Conservation (phyloP, 768 basidiomycete genomes). For the Trametes punicea region DNA sequence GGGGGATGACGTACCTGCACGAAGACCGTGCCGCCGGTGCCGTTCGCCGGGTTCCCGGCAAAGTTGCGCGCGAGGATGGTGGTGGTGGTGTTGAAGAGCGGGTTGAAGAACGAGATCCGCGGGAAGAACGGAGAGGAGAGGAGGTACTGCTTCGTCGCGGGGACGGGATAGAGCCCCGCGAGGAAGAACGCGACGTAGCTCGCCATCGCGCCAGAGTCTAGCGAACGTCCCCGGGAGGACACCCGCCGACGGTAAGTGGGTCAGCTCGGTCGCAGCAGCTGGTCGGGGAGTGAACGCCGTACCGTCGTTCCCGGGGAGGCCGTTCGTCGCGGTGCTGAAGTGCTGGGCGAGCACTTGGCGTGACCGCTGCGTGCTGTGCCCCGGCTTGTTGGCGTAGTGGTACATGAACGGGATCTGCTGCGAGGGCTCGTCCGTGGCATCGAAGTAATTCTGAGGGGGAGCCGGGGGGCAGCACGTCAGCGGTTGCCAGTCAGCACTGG, state of each 20-base stretch:
- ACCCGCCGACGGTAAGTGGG: no score
- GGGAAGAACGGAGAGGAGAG: constrained; percentile 63
- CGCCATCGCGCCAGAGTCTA: constrained; percentile 54
- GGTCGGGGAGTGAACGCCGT: no score
- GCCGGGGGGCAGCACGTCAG: no score
- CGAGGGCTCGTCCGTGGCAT: constrained; percentile 61
- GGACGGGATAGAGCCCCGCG: constrained; percentile 59
- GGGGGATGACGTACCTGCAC: constrained; percentile 41
- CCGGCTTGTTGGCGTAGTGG: constrained; percentile 61
- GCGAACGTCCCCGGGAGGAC: no score
- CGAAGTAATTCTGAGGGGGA: constrained; percentile 49
- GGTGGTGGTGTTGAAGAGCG: constrained; percentile 52
- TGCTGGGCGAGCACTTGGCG: constrained; percentile 52
- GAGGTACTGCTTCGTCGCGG: constrained; percentile 56
- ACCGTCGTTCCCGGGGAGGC: constrained; percentile 68
- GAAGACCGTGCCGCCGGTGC: constrained; percentile 53
- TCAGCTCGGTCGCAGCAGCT: no score
- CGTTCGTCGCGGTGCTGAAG: constrained; percentile 54
- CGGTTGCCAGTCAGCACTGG: background rate
- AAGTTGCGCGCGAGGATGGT: constrained; percentile 50
- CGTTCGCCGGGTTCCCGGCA: constrained; percentile 47
- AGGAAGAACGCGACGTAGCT: constrained; percentile 59
- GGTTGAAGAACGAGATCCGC: constrained; percentile 58
- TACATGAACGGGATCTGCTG: constrained; percentile 72
- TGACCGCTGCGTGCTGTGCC: constrained; percentile 53